These are phyloP conservation scores for Kodamaea hsintzibuensis DNA, from an alignment of 805 yeast genomes.

Conservation along the genomic window DNA sequence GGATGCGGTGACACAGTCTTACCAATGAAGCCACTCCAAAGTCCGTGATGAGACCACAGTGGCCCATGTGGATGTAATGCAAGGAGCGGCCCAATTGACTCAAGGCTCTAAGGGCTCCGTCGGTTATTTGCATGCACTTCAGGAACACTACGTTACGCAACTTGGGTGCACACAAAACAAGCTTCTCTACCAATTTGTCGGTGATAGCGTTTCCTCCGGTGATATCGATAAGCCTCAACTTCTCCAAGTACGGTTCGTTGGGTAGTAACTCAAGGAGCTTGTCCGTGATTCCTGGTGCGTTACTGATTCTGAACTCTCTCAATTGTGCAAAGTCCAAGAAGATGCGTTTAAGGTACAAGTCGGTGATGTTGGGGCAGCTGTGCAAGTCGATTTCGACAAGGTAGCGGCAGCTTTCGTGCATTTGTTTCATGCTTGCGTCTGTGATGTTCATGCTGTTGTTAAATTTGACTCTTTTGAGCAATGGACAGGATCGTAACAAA, in stretches of 20 bases:
- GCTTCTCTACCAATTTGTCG: conserved; percentile 71
- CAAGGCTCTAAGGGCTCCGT: conserved; percentile 69
- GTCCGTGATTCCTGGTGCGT: conserved; percentile 69
- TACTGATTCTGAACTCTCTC: conserved; percentile 81
- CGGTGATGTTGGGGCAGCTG: conserved; percentile 72
- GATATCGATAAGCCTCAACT: conserved; percentile 78
- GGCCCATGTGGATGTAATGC: conserved; percentile 92
- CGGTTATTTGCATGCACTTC: conserved; percentile 86
- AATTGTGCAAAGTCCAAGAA: conserved; percentile 67
- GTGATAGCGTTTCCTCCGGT: conserved; percentile 82
- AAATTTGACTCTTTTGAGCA: conserved; percentile 79
- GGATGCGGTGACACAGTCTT: conserved; percentile 77
- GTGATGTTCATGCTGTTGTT: conserved; percentile 68
- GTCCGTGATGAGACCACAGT: conserved; percentile 88
- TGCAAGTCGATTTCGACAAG: conserved; percentile 90
- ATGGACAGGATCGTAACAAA: conserved; percentile 63
- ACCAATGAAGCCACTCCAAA: conserved; percentile 77
- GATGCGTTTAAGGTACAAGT: conserved; percentile 56
- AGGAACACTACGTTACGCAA: conserved; percentile 85
- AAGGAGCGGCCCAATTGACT: conserved; percentile 74
- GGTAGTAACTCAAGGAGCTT: conserved; percentile 58
- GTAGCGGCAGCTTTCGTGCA: conserved; percentile 72
- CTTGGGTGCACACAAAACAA: conserved; percentile 79
- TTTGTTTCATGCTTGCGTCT: conserved; percentile 58
- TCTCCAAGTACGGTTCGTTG: conserved; percentile 51